phyloP scores from a whole-genome alignment of 768 basidiomycete genomes.

The Terana coerulea region DNA sequence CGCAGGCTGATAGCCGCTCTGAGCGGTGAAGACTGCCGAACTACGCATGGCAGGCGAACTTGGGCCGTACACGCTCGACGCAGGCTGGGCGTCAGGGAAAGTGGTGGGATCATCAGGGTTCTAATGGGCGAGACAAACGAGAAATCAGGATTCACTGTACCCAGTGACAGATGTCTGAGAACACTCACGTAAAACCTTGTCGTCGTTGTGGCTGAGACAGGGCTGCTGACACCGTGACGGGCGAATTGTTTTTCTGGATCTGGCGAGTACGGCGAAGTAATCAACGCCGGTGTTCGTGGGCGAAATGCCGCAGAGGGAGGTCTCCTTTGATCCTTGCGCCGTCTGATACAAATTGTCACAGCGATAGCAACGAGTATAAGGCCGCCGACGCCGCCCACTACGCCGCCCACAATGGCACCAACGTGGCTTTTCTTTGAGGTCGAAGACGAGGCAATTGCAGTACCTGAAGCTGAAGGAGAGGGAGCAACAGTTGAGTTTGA shows the following conservation, averaged over 20 bases:
- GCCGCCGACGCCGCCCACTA: conserved; percentile 6
- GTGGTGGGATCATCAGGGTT: conserved; percentile 11
- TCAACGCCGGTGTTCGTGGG: background rate
- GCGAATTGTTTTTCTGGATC: background rate
- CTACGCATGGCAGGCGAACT: background rate
- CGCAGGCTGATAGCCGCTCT: background rate
- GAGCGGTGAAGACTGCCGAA: conserved; percentile 1
- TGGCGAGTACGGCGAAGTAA: background rate
- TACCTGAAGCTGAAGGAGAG: background rate
- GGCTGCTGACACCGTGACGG: background rate
- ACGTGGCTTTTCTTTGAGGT: background rate
- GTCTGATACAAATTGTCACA: background rate
- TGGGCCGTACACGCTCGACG: background rate
- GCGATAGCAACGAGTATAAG: background rate
- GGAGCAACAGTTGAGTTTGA: background rate
- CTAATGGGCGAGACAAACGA: background rate
- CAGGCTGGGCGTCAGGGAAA: background rate
- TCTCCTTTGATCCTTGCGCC: background rate
- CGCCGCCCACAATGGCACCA: conserved; percentile 11
- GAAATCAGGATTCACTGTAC: background rate
- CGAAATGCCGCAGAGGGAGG: conserved; percentile 4
- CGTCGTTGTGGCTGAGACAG: background rate
- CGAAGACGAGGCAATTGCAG: background rate
- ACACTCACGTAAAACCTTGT: background rate
- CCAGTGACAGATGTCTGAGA: background rate